Conservation (phyloP, 306 rosid species). For the Abrus pulchellus region DNA sequence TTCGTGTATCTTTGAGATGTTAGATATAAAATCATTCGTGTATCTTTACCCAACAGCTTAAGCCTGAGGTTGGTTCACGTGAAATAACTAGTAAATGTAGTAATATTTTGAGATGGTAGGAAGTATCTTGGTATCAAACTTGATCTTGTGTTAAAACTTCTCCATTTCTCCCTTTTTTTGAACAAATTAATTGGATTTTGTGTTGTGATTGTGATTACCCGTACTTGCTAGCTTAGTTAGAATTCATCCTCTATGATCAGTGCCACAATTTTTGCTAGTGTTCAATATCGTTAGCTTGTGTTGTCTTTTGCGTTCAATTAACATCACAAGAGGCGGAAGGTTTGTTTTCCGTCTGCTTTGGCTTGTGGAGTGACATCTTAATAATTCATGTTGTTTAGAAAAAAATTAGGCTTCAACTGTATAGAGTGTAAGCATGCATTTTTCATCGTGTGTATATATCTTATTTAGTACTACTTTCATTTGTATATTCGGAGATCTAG, state of each 20-base stretch:
- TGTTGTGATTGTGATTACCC: background rate
- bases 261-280: slow-evolving; percentile 4
- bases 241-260: slow-evolving; percentile 14
- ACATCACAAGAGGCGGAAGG: background rate
- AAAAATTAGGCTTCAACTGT: slow-evolving; percentile 28
- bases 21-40: background rate
- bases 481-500: slow-evolving; percentile 38
- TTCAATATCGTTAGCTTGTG: slow-evolving; percentile 5
- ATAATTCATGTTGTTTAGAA: background rate
- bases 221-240: slow-evolving; percentile 1
- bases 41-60: background rate
- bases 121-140: background rate
- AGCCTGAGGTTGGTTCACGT: slow-evolving; percentile 8
- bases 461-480: slow-evolving; percentile 27
- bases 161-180: background rate
- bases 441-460: slow-evolving; percentile 15
- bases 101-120: slow-evolving; percentile 30
- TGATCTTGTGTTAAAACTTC: slow-evolving; percentile 18
- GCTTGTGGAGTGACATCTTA: background rate
- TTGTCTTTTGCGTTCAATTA: background rate
- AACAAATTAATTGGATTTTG: slow-evolving; percentile 14
- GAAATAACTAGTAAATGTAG: slow-evolving; percentile 1
- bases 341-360: slow-evolving; percentile 1
- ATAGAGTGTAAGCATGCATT: slow-evolving; percentile 22
- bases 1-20: background rate